Evolutionary conservation across 768 basidiomycete species (phyloP).

Genomic region (Coprinopsis sp.): DNA sequence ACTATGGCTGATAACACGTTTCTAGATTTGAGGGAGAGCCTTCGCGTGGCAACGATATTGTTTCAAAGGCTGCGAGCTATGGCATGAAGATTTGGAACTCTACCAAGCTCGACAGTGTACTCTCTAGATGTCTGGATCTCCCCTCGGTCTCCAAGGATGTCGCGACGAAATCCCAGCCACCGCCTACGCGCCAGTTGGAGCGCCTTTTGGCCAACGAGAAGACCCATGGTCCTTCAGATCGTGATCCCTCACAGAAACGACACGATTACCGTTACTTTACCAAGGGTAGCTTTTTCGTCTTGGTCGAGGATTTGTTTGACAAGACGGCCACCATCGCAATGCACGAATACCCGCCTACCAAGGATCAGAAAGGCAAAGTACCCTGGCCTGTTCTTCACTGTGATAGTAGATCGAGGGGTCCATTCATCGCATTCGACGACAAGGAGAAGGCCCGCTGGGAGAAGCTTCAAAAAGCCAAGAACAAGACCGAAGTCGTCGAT

Average conservation of each 20-base stretch:
- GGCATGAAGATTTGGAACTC: constrained; percentile 87
- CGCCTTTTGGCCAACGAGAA: constrained; percentile 74
- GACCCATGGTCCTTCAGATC: constrained; percentile 82
- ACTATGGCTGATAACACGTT: constrained; percentile 1
- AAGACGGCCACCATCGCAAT: constrained; percentile 81
- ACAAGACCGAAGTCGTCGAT: constrained; percentile 39
- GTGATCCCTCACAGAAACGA: constrained; percentile 84
- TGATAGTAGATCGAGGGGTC: constrained; percentile 67
- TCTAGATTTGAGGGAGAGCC: constrained; percentile 6
- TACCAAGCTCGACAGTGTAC: constrained; percentile 64
- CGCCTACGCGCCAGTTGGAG: constrained; percentile 28
- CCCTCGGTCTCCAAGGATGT: constrained; percentile 20
- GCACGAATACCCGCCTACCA: constrained; percentile 69
- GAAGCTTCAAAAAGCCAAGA: constrained; percentile 45
- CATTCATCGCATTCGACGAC: constrained; percentile 73
- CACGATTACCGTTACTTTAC: constrained; percentile 87
- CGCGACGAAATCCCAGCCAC: constrained; percentile 26
- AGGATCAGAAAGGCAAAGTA: constrained; percentile 47
- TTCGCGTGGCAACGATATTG: constrained; percentile 37
- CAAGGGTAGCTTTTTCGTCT: constrained; percentile 68
- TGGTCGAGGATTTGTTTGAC: constrained; percentile 86
- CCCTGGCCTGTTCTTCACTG: constrained; percentile 85
- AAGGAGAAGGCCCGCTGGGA: constrained; percentile 67
- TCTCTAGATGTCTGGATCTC: constrained; percentile 57
- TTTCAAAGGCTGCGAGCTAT: constrained; percentile 62